Conservation (phyloP, 2,329 filamentous ascomycete genomes). For the Fusarium sp. region DNA sequence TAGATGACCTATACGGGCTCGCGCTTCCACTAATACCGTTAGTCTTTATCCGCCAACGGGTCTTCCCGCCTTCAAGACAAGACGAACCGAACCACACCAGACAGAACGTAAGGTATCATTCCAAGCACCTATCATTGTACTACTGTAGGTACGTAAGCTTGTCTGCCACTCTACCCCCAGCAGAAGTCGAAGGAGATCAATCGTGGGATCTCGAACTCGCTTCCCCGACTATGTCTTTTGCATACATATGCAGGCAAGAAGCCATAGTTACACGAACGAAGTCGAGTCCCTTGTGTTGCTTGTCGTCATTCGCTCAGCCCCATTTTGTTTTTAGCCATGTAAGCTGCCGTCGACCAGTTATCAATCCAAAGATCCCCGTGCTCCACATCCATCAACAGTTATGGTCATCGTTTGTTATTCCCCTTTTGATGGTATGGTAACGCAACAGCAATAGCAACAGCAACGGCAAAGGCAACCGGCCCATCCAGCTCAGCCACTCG, state of each 20-base stretch:
- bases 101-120: background rate
- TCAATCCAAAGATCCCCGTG: constrained; percentile 3
- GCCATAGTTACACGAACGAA: constrained; percentile 23
- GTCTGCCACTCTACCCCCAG: constrained; percentile 1
- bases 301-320: constrained; percentile 13
- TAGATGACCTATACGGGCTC: background rate
- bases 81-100: constrained; percentile 13
- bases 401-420: constrained; percentile 9
- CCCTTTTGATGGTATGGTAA: constrained; percentile 19
- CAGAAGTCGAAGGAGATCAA: constrained; percentile 1
- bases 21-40: constrained; percentile 9
- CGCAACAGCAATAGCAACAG: constrained; percentile 25
- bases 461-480: constrained; percentile 15
- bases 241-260: constrained; percentile 15
- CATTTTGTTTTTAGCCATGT: constrained; percentile 20
- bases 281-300: constrained; percentile 15
- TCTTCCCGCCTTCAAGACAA: constrained; percentile 23
- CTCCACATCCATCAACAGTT: constrained; percentile 5
- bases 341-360: constrained; percentile 20
- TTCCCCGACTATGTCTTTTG: constrained; percentile 9
- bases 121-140: background rate
- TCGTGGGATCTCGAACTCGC: constrained; percentile 11
- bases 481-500: constrained; percentile 31
- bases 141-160: no score
- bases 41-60: constrained; percentile 27